Evolutionary conservation across 2,329 filamentous ascomycete genomes (phyloP).

Genomic region (Fusarium sp.): DNA sequence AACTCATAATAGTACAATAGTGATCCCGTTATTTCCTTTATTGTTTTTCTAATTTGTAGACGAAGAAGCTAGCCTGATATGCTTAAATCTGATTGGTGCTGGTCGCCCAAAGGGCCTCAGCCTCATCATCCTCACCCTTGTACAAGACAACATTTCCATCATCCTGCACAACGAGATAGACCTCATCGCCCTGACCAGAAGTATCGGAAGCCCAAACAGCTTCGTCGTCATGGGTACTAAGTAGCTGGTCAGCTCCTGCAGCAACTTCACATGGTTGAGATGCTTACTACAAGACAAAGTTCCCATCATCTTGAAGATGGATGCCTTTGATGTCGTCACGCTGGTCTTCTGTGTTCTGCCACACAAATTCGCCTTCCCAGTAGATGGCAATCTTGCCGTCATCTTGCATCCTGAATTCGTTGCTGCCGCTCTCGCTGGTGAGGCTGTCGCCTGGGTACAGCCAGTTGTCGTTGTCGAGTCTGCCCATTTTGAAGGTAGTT

Average conservation of each 20-base stretch:
- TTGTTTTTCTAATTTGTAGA: rapidly evolving
- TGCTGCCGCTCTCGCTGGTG: constrained; percentile 43
- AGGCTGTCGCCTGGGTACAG: constrained; percentile 44
- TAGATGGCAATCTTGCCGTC: constrained; percentile 47
- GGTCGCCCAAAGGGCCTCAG: constrained; percentile 43
- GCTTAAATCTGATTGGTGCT: constrained; percentile 24
- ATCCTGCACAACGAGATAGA: constrained; percentile 44
- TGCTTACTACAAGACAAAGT: constrained; percentile 47
- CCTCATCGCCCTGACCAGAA: constrained; percentile 18
- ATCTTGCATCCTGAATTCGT: constrained; percentile 46
- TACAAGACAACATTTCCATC: constrained; percentile 48
- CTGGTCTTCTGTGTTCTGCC: constrained; percentile 44
- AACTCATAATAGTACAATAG: no score
- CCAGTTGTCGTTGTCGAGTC: constrained; percentile 47
- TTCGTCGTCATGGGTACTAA: constrained; percentile 27
- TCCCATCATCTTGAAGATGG: constrained; percentile 45
- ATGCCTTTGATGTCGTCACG: constrained; percentile 43
- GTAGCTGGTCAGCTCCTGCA: neutral
- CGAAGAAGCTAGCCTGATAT: rapidly evolving
- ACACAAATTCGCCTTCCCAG: constrained; percentile 43
- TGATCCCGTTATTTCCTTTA: rapidly evolving
- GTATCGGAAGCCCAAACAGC: constrained; percentile 44
- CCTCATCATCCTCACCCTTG: constrained; percentile 37
- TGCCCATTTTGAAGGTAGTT: neutral
- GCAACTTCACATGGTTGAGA: rapidly evolving